Percentiles rank a stretch among this genome's conserved stretches.
Evolutionary conservation across 495 filamentous ascomycete genomes (phyloP).

Genomic region (Bathelium albidoporum): DNA sequence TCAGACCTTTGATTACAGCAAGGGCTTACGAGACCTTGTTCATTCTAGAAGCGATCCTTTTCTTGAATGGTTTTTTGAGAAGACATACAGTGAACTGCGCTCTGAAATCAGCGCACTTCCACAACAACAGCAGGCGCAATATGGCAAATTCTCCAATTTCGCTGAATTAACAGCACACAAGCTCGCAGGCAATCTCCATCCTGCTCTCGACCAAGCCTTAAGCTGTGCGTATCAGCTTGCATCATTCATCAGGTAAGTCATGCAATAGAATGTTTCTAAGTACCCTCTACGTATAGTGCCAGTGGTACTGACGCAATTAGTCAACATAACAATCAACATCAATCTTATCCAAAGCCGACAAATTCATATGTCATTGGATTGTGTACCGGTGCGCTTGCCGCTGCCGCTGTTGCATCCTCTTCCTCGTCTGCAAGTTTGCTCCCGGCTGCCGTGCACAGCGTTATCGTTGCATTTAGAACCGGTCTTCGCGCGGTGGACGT

Average conservation of each 20-base stretch:
- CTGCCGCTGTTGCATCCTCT: conserved; percentile 16
- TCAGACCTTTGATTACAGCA: not conserved
- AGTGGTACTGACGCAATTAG: not conserved
- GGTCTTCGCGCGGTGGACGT: conserved; percentile 8
- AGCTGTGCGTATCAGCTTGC: not conserved
- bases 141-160: conserved; percentile 2
- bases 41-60: conserved; percentile 1
- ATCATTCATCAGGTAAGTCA: conserved; percentile 1
- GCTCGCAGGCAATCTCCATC: not conserved
- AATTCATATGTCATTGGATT: not conserved
- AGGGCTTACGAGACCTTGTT: not conserved
- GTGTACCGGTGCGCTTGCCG: conserved; percentile 18
- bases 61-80: conserved; percentile 1
- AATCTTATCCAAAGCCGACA: conserved; percentile 2
- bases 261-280: not conserved
- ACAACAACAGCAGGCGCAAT: not conserved
- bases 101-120: not conserved
- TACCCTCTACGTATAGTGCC: not conserved
- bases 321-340: not conserved
- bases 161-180: not conserved
- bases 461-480: conserved; percentile 16
- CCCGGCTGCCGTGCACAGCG: conserved; percentile 17
- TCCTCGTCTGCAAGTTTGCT: conserved; percentile 14
- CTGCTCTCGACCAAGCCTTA: not conserved
- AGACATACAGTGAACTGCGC: not conserved